Conservation (phyloP, 495 filamentous ascomycete genomes). For the Penicillium lividum region DNA sequence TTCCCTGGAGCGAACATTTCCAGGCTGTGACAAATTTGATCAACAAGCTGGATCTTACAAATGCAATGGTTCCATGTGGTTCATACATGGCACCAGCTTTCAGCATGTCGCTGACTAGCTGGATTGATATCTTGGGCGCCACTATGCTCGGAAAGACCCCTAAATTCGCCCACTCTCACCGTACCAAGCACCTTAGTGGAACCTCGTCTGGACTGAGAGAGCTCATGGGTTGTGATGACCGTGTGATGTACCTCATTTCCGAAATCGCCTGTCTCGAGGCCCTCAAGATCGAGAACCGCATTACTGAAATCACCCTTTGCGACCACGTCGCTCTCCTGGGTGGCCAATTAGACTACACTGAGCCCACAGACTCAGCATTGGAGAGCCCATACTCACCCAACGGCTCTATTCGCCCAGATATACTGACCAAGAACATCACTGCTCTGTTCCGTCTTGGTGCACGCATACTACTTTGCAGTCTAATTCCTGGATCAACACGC, state of each 20-base stretch:
- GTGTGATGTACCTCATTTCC: conserved; percentile 96
- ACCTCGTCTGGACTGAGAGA: conserved; percentile 78
- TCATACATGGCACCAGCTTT: too few relatives aligned
- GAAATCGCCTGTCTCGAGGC: conserved; percentile 95
- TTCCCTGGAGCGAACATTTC: conserved; percentile 97
- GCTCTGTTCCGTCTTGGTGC: conserved; percentile 88
- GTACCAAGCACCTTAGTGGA: conserved; percentile 78
- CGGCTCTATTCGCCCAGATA: conserved; percentile 74
- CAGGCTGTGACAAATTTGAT: conserved; percentile 83
- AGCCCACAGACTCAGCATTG: conserved; percentile 56
- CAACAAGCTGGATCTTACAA: conserved; percentile 76
- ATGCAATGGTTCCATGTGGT: too few relatives aligned
- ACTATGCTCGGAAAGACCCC: conserved; percentile 89
- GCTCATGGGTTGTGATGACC: conserved; percentile 97
- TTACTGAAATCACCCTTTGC: conserved; percentile 79
- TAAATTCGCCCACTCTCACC: conserved; percentile 86
- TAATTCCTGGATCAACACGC: conserved; percentile 84
- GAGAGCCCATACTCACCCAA: conserved; percentile 54
- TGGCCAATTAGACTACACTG: conserved; percentile 78
- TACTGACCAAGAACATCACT: conserved; percentile 83
- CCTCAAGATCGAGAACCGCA: conserved; percentile 74
- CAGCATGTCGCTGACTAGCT: conserved; percentile 92
- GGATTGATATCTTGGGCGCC: conserved; percentile 97
- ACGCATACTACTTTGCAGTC: conserved; percentile 89
- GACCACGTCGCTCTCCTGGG: conserved; percentile 82